These are phyloP conservation scores for Coccomyxa sp. DNA, from an alignment of 139 green algal genomes.

Conservation along the genomic window DNA sequence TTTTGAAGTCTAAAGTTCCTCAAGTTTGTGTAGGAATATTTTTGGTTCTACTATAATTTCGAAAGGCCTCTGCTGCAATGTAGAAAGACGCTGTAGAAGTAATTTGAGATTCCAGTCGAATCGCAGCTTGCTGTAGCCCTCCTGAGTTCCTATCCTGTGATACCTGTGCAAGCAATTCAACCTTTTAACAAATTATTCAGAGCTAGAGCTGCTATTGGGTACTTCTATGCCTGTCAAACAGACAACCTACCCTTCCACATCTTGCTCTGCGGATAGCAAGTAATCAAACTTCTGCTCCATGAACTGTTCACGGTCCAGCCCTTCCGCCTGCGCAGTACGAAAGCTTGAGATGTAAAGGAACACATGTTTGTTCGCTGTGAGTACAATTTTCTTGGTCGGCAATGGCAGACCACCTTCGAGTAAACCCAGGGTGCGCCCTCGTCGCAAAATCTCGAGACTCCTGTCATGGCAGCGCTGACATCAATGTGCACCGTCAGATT, in stretches of 20 bases:
- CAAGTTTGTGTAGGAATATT: too few species aligned
- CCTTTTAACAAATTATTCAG: too few species aligned
- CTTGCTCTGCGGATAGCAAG: conserved; percentile 29
- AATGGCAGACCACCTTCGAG: conserved; percentile 34
- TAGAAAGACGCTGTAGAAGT: too few species aligned
- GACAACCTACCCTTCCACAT: conserved; percentile 20
- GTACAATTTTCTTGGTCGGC: too few species aligned
- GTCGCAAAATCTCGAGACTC: conserved; percentile 66
- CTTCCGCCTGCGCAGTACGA: conserved; percentile 18
- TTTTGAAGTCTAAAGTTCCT: too few species aligned
- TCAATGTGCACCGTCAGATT: conserved; percentile 58
- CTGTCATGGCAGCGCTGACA: conserved; percentile 61
- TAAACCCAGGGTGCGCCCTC: conserved; percentile 40
- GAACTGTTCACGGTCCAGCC: conserved; percentile 12
- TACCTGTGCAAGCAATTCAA: neutral
- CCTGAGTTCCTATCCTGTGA: neutral
- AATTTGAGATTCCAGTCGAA: too few species aligned
- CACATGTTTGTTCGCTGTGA: too few species aligned
- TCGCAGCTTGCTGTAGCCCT: neutral
- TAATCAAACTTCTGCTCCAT: conserved; percentile 25
- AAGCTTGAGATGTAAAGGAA: too few species aligned
- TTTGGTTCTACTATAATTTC: too few species aligned
- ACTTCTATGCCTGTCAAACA: neutral
- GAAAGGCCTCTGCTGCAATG: too few species aligned
- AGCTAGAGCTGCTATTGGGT: neutral